These are phyloP conservation scores for Naegleria gruberi DNA, from an alignment of 208 protist genomes.

Conservation along the genomic window DNA sequence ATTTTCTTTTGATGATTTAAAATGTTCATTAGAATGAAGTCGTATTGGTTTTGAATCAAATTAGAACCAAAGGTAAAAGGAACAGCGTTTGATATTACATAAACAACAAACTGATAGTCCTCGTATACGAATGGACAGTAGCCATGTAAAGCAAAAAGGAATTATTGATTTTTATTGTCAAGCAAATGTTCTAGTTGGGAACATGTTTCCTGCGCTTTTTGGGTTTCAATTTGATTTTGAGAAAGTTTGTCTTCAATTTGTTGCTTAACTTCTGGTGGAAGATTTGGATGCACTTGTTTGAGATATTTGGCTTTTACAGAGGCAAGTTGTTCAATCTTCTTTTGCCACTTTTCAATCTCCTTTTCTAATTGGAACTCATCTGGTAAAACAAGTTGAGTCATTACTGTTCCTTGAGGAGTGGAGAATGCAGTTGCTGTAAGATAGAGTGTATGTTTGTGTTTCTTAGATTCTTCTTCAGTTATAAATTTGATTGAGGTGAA, in stretches of 20 bases:
- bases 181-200: neutral
- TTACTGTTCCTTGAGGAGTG: neutral
- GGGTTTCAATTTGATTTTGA: neutral
- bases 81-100: too few species aligned
- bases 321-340: neutral
- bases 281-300: neutral
- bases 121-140: too few species aligned
- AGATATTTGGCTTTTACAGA: neutral
- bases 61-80: too few species aligned
- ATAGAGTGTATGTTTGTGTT: neutral
- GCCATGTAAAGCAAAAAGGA: too few species aligned
- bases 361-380: neutral
- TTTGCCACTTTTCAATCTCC: neutral
- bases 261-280: neutral
- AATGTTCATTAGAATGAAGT: too few species aligned
- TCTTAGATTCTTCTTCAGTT: neutral
- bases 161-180: too few species aligned
- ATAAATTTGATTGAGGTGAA: neutral
- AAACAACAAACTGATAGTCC: too few species aligned
- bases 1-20: too few species aligned
- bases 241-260: neutral
- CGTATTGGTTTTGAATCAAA: too few species aligned
- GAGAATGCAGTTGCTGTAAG: neutral
- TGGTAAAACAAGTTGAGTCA: neutral
- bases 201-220: neutral